Base-by-base conservation (phyloP, 352 stramenopile genomes). In the Globisporangium recalcitrans region DNA sequence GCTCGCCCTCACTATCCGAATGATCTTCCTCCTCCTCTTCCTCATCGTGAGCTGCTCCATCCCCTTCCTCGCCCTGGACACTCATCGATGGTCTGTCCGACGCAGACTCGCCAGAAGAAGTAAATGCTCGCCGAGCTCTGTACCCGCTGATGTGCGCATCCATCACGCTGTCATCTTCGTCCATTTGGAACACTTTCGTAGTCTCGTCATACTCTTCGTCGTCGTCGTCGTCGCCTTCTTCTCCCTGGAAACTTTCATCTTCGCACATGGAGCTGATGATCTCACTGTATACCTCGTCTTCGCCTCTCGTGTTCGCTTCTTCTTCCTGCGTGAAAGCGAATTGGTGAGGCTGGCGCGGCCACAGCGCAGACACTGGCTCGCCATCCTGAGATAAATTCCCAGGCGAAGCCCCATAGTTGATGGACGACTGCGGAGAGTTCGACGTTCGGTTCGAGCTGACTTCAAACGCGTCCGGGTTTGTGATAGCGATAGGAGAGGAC, bases 271-370 rank as follows among this genome's bases (percentile, higher is more conserved):
- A 90, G 34, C 68, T 78, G 24, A 88, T 67, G 66, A 91, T 75
- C 57, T 94, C 85, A 40, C 79, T 90, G 70, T 94, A 94, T 6
- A 94, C 78, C 58, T 92, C 85, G 34, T 92, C 85, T 66, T 91
- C 79, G 9, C 64, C 75, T 24, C 75, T 68, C 9, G 71, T 48
- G 11, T 75, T 80, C 29, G 71, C 74, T 52, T 93, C 84, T 65
- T 94, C 83, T 59, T 91, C 83, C 63, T 94, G 85, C 14, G 85
- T 91, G 52, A 94, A 94, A 8, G 82, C 85, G 59, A 94, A 94
- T 65, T 94, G 79, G 57, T 92, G 81, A 10, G 85, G 85, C 56
- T 89, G 81, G 19, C 85, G 74, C 26, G 85, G 85, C 85, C 85
- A 94, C 11, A 94, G 65, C 8, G 85, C 85, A 34, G 82, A 82